phyloP scores from a whole-genome alignment of 2,329 filamentous ascomycete species.

The Orbilia javanica region DNA sequence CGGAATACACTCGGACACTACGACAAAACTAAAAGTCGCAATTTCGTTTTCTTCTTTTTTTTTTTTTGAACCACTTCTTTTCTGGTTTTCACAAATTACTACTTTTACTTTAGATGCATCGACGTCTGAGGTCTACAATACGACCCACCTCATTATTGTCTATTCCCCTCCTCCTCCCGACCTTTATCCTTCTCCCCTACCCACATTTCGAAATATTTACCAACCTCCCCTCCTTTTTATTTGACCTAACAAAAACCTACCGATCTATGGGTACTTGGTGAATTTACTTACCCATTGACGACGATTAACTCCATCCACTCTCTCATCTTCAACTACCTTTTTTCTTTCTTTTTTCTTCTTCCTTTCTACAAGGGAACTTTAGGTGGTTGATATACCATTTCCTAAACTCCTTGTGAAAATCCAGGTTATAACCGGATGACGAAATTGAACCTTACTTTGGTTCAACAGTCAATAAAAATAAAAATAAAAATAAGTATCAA shows the following conservation, averaged over 20 bases:
- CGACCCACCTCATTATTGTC: constrained; percentile 45
- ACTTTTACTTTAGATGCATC: constrained; percentile 56
- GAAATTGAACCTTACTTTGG: too few relatives aligned
- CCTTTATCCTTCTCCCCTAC: constrained; percentile 7
- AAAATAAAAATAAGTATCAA: too few relatives aligned
- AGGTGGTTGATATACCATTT: too few relatives aligned
- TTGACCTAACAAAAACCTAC: constrained; percentile 42
- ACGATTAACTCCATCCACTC: constrained; percentile 55
- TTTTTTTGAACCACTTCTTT: neutral
- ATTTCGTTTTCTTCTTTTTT: constrained; percentile 45
- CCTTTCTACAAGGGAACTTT: too few relatives aligned
- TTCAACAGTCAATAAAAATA: too few relatives aligned
- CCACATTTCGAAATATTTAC: constrained; percentile 47
- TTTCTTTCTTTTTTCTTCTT: neutral
- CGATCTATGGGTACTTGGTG: constrained; percentile 29
- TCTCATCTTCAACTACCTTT: constrained; percentile 4
- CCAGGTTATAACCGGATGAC: too few relatives aligned
- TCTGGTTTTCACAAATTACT: neutral
- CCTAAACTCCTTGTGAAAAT: too few relatives aligned
- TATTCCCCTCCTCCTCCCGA: constrained; percentile 25
- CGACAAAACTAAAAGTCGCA: constrained; percentile 17
- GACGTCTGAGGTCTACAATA: constrained; percentile 47
- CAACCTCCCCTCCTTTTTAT: constrained; percentile 45
- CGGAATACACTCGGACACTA: constrained; percentile 3
- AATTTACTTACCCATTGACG: constrained; percentile 17